These are phyloP conservation scores for Prototheca cutis DNA, from an alignment of 163 green algal species.

Conservation along the genomic window DNA sequence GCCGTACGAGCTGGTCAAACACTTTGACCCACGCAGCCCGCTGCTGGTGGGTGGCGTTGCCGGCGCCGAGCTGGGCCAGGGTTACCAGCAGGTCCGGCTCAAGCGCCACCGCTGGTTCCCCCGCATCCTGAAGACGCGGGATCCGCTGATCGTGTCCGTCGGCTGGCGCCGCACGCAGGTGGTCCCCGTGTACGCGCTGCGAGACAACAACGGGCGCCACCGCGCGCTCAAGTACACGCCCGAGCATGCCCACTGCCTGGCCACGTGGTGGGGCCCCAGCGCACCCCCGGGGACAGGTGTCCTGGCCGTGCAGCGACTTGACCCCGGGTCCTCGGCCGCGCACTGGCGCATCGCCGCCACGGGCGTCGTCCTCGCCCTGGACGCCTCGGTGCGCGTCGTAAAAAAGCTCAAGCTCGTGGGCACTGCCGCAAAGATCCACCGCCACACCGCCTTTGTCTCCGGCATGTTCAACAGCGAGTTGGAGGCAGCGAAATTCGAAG, in stretches of 20 bases:
- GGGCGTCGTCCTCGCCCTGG: slow-evolving; percentile 55
- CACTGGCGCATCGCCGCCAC: slow-evolving; percentile 57
- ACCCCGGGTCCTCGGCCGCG: slow-evolving; percentile 24
- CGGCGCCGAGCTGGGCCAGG: slow-evolving; percentile 66
- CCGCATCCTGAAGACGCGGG: slow-evolving; percentile 87
- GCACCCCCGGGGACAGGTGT: slow-evolving; percentile 71
- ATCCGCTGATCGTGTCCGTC: slow-evolving; percentile 84
- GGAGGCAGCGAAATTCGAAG: slow-evolving; percentile 93
- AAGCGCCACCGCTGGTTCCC: slow-evolving; percentile 94
- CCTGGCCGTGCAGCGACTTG: slow-evolving; percentile 72
- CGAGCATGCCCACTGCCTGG: slow-evolving; percentile 96
- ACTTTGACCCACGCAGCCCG: slow-evolving; percentile 74
- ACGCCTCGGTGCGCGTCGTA: slow-evolving; percentile 63
- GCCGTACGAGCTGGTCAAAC: slow-evolving; percentile 78
- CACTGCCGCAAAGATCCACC: slow-evolving; percentile 35
- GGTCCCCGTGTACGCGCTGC: slow-evolving; percentile 73
- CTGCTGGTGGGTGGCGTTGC: slow-evolving; percentile 82
- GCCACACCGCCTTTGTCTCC: slow-evolving; percentile 74
- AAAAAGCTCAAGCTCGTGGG: slow-evolving; percentile 97
- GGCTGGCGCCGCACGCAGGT: slow-evolving; percentile 92
- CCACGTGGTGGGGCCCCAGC: slow-evolving; percentile 65
- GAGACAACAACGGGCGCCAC: slow-evolving; percentile 71
- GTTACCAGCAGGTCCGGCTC: slow-evolving; percentile 76
- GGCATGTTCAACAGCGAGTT: slow-evolving; percentile 85
- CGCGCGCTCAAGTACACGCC: slow-evolving; percentile 94